Evolutionary conservation across 2,329 filamentous ascomycete species (phyloP).

Genomic region (Alternaria tenuissima): DNA sequence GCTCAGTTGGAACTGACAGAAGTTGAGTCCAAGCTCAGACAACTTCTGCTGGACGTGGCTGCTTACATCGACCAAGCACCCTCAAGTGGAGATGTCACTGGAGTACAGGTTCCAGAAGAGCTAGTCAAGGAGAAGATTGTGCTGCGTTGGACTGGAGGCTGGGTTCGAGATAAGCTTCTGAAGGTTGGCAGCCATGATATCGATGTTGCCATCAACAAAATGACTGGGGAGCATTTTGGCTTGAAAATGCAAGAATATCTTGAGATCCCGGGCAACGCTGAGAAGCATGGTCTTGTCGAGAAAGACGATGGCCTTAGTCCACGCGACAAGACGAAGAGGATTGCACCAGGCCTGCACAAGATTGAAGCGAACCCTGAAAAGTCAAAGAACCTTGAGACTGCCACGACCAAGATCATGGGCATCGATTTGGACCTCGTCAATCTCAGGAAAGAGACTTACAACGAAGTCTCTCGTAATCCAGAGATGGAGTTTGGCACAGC

Average conservation of each 20-base stretch:
- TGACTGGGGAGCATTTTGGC: conserved; percentile 84
- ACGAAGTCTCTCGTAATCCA: conserved; percentile 87
- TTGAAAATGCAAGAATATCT: conserved; percentile 73
- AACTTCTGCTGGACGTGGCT: conserved; percentile 84
- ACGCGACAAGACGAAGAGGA: conserved; percentile 62
- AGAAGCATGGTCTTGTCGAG: conserved; percentile 65
- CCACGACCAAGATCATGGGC: conserved; percentile 83
- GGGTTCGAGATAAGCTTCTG: conserved; percentile 86
- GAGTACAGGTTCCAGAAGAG: conserved; percentile 53
- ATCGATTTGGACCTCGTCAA: conserved; percentile 96
- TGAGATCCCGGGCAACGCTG: conserved; percentile 64
- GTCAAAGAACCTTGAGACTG: conserved; percentile 94
- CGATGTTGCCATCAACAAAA: conserved; percentile 83
- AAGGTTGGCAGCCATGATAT: conserved; percentile 79
- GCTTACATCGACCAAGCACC: conserved; percentile 65
- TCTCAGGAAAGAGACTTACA: conserved; percentile 88
- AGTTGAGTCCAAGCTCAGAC: conserved; percentile 74
- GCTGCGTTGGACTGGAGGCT: conserved; percentile 83
- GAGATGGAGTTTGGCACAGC: conserved; percentile 93
- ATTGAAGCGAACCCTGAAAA: conserved; percentile 94
- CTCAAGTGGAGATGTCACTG: conserved; percentile 36
- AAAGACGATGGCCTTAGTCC: conserved; percentile 48
- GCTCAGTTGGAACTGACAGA: conserved; percentile 67
- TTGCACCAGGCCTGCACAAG: conserved; percentile 79
- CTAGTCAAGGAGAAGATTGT: conserved; percentile 59